Conservation (phyloP, 352 stramenopile species). For the Globisporangium paroecandrum region DNA sequence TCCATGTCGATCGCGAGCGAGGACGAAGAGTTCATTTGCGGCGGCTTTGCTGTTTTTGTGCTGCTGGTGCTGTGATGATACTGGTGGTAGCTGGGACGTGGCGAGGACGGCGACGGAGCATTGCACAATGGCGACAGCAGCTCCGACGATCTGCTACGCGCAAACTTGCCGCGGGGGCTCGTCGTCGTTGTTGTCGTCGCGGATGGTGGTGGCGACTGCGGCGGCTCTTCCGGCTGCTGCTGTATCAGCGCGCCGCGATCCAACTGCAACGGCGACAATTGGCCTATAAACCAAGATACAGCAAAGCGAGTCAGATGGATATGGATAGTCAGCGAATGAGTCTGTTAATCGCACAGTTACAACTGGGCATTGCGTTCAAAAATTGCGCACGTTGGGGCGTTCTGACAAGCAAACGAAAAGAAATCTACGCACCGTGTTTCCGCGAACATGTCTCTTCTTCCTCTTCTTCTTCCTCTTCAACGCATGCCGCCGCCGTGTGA, state of each 20-base stretch:
- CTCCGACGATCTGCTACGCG: slow-evolving; percentile 8
- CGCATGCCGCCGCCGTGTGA: slow-evolving; percentile 17
- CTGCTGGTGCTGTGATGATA: background rate
- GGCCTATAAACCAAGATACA: background rate
- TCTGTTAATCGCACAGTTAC: background rate
- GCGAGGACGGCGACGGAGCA: background rate
- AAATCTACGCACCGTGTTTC: slow-evolving; percentile 16
- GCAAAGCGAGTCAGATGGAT: background rate
- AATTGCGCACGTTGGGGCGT: background rate
- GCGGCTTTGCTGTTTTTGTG: background rate
- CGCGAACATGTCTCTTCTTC: slow-evolving; percentile 12
- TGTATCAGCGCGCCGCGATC: slow-evolving; percentile 1
- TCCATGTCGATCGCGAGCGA: slow-evolving; percentile 18
- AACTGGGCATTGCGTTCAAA: background rate
- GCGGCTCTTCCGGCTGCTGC: slow-evolving; percentile 10
- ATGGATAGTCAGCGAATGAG: slow-evolving; percentile 4
- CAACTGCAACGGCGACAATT: slow-evolving; percentile 11
- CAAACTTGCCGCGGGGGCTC: slow-evolving; percentile 1
- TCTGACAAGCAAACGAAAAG: background rate
- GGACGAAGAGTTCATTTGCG: slow-evolving; percentile 8
- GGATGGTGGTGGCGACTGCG: background rate
- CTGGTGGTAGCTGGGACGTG: background rate
- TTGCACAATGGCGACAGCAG: slow-evolving; percentile 4
- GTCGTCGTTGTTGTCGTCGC: background rate
- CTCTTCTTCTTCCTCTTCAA: slow-evolving; percentile 2